Evolutionary conservation across 352 stramenopile genomes (phyloP).

Genomic region (Pythium coloratum): DNA sequence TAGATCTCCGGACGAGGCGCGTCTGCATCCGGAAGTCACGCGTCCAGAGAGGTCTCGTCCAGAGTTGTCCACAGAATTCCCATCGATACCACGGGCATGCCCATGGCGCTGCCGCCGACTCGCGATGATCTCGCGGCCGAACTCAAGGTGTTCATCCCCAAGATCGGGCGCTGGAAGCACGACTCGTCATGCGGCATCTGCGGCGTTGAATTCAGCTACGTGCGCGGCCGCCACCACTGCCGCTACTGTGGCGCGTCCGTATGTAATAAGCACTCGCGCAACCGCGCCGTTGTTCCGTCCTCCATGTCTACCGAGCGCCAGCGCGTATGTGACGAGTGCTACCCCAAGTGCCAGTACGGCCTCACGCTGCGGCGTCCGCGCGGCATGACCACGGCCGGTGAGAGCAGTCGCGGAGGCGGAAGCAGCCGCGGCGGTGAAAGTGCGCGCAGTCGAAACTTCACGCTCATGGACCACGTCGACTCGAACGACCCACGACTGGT

Average conservation of each 20-base stretch:
- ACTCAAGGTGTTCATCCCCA: constrained; percentile 56
- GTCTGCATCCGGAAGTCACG: constrained; percentile 5
- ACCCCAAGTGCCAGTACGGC: constrained; percentile 45
- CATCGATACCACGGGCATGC: constrained; percentile 3
- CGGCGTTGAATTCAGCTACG: constrained; percentile 49
- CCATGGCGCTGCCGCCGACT: constrained; percentile 24
- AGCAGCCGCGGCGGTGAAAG: constrained; percentile 1
- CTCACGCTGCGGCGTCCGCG: constrained; percentile 26
- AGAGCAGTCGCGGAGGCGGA: not conserved
- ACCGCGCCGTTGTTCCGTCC: constrained; percentile 63
- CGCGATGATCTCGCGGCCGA: constrained; percentile 27
- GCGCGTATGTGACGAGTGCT: constrained; percentile 76
- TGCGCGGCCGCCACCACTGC: constrained; percentile 79
- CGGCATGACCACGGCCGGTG: constrained; percentile 15
- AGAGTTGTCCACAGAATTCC: not conserved
- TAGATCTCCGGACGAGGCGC: not conserved
- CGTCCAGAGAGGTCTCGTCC: constrained; percentile 1
- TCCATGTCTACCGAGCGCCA: constrained; percentile 66
- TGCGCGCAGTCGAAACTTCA: constrained; percentile 13
- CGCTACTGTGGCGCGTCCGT: constrained; percentile 74
- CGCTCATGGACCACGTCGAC: constrained; percentile 17
- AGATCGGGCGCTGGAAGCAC: constrained; percentile 53
- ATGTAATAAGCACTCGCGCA: constrained; percentile 69
- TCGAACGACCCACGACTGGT: constrained; percentile 15
- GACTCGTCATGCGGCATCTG: constrained; percentile 62